Evolutionary conservation across 2,329 filamentous ascomycete species (phyloP), one percentile per base, ranked within the genome.

Genomic region (Xenosphaeropsis pyriputrescens): DNA sequence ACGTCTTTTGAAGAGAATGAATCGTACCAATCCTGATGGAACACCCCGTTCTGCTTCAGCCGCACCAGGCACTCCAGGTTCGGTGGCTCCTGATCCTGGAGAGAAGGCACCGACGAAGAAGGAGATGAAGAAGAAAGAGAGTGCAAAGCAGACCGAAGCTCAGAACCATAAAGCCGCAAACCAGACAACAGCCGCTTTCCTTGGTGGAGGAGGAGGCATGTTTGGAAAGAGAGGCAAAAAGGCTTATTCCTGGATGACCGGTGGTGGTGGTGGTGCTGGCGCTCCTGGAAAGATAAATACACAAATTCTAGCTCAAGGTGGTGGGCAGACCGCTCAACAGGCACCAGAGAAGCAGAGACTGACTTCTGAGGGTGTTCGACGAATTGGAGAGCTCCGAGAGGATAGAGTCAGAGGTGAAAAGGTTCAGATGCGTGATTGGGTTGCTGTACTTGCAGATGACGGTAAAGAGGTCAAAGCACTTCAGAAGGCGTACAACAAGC

Each of bases 51-150:
- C 59, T 57, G 42, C 56, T 59, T 32, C 37, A 57, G 60, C 68
- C 11, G 72, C 72, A 13, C 67, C 73, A 9, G 69, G 69, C 2
- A 79, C 74, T 0, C 73, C 78, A 3, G 74, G 72, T 5, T 65
- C 72, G 2, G 67, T 72, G 32, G 74, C 78, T 1, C 70, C 77
- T 1, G 78, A 81, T 38, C 55, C 64, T 1, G 68, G 73, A 1
- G 72, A 76, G 46, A 89, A 86, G 56, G 68, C 75, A 3, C 68
- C 84, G 37, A 82, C 80, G 4, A 95, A 95, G 67, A 95, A 95
- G 61, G 86, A 94, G 56, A 68, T 80, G 53, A 85, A 79, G 57
- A 81, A 78, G 45, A 70, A 80, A 47, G 72, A 76, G n/a, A 79
- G 85, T 42, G 65, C 67, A 3, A 84, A 82, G 48, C 72, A 79